These are phyloP conservation scores for Mucor mucedo DNA, from an alignment of 371 early-diverging fungal species.

Conservation along the genomic window DNA sequence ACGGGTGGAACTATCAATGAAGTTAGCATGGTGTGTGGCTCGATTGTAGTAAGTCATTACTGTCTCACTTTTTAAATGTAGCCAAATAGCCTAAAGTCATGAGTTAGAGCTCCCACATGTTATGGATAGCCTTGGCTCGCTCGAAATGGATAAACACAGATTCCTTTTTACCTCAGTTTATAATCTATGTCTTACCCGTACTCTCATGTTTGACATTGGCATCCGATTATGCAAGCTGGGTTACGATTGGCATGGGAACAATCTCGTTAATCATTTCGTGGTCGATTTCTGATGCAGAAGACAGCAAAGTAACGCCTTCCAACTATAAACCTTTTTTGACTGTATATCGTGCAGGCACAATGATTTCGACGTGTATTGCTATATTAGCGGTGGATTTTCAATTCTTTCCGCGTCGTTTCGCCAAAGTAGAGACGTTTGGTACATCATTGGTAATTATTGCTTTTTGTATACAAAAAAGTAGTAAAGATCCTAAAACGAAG, in stretches of 20 bases:
- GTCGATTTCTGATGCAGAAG: neutral
- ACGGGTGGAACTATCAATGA: conserved; percentile 73
- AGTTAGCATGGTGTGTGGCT: conserved; percentile 57
- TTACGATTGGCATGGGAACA: conserved; percentile 27
- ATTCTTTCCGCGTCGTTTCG: conserved; percentile 90
- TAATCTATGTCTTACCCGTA: conserved; percentile 41
- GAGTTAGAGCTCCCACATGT: conserved; percentile 33
- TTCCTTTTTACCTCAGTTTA: conserved; percentile 32
- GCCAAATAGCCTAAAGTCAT: neutral
- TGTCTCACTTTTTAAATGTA: neutral
- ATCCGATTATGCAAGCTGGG: conserved; percentile 37
- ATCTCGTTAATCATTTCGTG: neutral
- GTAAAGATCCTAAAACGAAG: neutral
- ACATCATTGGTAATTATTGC: conserved; percentile 73
- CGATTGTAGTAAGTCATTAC: conserved; percentile 51
- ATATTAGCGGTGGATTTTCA: conserved; percentile 96
- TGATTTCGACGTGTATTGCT: conserved; percentile 79
- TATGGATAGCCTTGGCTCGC: conserved; percentile 33
- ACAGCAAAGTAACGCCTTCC: neutral
- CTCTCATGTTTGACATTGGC: conserved; percentile 34
- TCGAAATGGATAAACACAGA: conserved; percentile 14
- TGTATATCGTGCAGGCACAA: conserved; percentile 77
- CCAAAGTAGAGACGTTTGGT: conserved; percentile 94
- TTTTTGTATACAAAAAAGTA: neutral
- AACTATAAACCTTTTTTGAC: conserved; percentile 58